phyloP scores from a whole-genome alignment of 208 protist species.

The Vickermania spadyakhi region DNA sequence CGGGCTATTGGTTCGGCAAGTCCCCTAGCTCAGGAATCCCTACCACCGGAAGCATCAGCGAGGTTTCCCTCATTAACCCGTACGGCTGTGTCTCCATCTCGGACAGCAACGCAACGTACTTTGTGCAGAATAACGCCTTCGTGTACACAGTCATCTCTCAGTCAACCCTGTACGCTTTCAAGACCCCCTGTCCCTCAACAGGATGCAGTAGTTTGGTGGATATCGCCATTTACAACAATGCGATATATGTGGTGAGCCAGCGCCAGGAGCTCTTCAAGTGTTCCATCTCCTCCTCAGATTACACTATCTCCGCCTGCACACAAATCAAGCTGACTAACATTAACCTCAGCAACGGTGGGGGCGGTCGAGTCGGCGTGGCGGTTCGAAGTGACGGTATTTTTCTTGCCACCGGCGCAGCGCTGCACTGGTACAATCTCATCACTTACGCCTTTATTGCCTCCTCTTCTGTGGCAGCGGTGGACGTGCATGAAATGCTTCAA shows the following conservation, averaged over 20 bases:
- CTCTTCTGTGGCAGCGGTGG: not conserved
- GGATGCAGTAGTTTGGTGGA: slow-evolving; percentile 16
- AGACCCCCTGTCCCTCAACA: not conserved
- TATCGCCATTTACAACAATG: slow-evolving; percentile 8
- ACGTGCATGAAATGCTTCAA: not conserved
- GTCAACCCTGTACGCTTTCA: slow-evolving; percentile 2
- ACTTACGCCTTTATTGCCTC: slow-evolving; percentile 2
- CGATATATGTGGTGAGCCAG: not conserved
- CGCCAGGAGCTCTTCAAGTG: not conserved
- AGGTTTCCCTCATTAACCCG: slow-evolving; percentile 4
- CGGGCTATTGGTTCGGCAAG: slow-evolving; percentile 19
- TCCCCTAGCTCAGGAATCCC: not conserved
- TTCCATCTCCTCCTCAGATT: not conserved
- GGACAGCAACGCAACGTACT: slow-evolving; percentile 8
- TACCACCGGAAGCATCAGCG: slow-evolving; percentile 1
- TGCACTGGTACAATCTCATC: slow-evolving; percentile 22
- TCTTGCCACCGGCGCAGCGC: slow-evolving; percentile 6
- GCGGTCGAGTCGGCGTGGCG: slow-evolving; percentile 6
- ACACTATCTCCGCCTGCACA: slow-evolving; percentile 2
- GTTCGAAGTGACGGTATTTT: slow-evolving; percentile 15
- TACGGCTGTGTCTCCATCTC: slow-evolving; percentile 6
- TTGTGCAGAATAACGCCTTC: slow-evolving; percentile 6
- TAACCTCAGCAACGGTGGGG: not conserved
- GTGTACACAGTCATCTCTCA: slow-evolving; percentile 8
- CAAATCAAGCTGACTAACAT: not conserved